Base-by-base conservation (phyloP, 331 rosid species). In the Rosa hybrid region DNA sequence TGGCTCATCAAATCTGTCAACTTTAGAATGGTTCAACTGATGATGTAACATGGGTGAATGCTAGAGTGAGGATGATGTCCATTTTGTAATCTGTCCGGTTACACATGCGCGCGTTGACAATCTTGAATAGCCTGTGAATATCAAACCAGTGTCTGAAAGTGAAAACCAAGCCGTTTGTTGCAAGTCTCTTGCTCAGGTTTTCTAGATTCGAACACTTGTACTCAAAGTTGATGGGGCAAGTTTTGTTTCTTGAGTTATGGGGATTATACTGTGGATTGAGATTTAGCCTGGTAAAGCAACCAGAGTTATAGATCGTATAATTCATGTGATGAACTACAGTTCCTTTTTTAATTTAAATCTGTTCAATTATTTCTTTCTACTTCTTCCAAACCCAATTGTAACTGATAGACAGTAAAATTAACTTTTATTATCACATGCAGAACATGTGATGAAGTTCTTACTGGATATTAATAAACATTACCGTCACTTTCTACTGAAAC, bases 121-220 rank as follows among this genome's bases (percentile, higher is more conserved):
- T 76, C 71, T 71, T 56, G 20, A 25, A 76, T 79, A 81, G 80
- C 76, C 74, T 86, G 87, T 79, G 81, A 86, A 82, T 84, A 80
- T 69, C 77, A 82, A 75, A 74, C 49, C 54, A 44, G 83, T 41
- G 0, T 57, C 17, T 57, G 13, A 45, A 63, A 68, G 16, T 44
- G 69, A 48, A 78, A 42, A 21, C 81, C 42, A 30, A 71, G 45
- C 34, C 13, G 45, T 75, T 12, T 21, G 30, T n/a, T 57, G 12
- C 27, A 20, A n/a, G 5, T n/a, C 13, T 9, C 13, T n/a, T 57
- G 64, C 63, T 57, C 30, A n/a, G 64, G 13, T 9, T 8, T 57
- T n/a, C 63, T 4, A n/a, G 27, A 57, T 57, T 50, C 2, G 21
- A 8, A 57, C 25, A 56, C 12, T 23, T 23, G 39, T 23, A 14